Evolutionary conservation across 768 basidiomycete species (phyloP).

Genomic region (Russula griseocarnosa): DNA sequence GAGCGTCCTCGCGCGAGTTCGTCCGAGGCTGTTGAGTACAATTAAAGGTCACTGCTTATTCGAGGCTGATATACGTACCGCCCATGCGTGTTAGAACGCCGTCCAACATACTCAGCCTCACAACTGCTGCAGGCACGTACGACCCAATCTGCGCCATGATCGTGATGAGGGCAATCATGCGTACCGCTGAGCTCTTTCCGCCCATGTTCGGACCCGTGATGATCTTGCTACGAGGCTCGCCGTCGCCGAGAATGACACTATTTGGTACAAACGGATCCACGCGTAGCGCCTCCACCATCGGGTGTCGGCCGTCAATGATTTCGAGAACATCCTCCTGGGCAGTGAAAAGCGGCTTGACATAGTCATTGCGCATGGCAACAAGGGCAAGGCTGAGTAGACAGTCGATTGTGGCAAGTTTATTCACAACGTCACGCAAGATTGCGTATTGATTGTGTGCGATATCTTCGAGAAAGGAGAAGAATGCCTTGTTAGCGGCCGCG

Average conservation of each 20-base stretch:
- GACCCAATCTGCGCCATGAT: conserved; percentile 89
- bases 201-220: conserved; percentile 89
- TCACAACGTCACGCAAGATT: conserved; percentile 66
- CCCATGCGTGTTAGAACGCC: conserved; percentile 88
- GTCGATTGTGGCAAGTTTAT: conserved; percentile 79
- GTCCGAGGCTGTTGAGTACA: conserved; percentile 60
- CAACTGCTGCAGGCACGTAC: conserved; percentile 79
- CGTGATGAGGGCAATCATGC: conserved; percentile 72
- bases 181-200: conserved; percentile 80
- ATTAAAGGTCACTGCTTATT: conserved; percentile 11
- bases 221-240: conserved; percentile 52
- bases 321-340: conserved; percentile 63
- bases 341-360: conserved; percentile 72
- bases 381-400: conserved; percentile 82
- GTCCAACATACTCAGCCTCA: conserved; percentile 76
- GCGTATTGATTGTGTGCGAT: conserved; percentile 67
- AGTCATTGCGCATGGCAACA: conserved; percentile 71
- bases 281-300: conserved; percentile 80
- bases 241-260: conserved; percentile 59
- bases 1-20: conserved; percentile 83
- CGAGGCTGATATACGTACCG: conserved; percentile 42
- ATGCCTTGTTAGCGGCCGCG: conserved; percentile 63
- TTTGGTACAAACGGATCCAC: conserved; percentile 87
- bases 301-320: conserved; percentile 84
- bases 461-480: conserved; percentile 61